Conservation (phyloP, 208 protist genomes). For the Leishmania braziliensis region DNA sequence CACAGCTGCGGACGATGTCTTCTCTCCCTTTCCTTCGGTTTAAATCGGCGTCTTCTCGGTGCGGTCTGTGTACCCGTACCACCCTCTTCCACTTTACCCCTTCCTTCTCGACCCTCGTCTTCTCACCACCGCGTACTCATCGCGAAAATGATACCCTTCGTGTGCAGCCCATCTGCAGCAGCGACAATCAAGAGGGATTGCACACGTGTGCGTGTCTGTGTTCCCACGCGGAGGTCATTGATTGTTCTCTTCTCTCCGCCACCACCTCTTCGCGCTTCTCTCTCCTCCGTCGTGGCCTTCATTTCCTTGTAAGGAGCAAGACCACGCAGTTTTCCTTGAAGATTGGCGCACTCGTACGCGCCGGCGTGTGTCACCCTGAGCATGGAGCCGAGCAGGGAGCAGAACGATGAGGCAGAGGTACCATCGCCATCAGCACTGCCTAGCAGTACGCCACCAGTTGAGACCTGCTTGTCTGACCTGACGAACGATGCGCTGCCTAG, state of each 20-base stretch:
- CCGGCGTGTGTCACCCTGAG: background rate
- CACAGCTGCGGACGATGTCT: background rate
- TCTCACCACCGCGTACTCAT: background rate
- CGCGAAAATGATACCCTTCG: background rate
- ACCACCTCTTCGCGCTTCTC: background rate
- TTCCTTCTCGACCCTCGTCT: background rate
- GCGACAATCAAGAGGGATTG: background rate
- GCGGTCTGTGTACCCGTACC: background rate
- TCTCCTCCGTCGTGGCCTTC: background rate
- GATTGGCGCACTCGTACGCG: background rate
- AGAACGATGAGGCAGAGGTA: background rate
- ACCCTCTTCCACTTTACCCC: background rate
- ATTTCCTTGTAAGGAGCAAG: background rate
- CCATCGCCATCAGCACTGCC: background rate
- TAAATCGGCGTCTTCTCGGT: background rate
- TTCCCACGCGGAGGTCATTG: background rate
- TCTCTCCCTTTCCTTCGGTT: background rate
- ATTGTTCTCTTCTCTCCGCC: background rate
- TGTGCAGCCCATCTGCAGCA: background rate
- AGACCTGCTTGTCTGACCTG: background rate
- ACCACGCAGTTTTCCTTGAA: background rate
- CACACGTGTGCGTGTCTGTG: background rate
- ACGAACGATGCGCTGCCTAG: background rate
- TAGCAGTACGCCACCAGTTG: background rate
- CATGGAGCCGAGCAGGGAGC: background rate